A percentile compares a stretch with the other conserved stretches of the same genome.
These are phyloP conservation scores for Ganoderma leucocontextum DNA, from an alignment of 1,284 basidiomycete genomes.

Conservation along the genomic window DNA sequence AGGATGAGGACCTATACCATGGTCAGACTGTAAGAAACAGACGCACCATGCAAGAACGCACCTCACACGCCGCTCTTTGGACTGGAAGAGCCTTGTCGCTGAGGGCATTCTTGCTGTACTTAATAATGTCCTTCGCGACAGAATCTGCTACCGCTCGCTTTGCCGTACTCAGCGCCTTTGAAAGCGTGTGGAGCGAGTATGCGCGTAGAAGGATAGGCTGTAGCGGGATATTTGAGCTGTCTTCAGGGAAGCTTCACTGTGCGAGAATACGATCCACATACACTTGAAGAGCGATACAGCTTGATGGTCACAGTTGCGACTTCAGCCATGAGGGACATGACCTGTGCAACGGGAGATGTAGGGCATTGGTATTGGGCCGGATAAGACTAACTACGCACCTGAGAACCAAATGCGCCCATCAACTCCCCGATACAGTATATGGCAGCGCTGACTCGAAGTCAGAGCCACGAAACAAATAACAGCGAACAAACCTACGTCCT, in stretches of 20 bases:
- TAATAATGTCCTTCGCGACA: slow-evolving; percentile 84
- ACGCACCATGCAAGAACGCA: slow-evolving; percentile 42
- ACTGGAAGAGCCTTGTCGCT: slow-evolving; percentile 88
- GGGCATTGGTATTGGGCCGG: slow-evolving; percentile 13
- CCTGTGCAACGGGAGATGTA: slow-evolving; percentile 51
- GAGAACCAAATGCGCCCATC: slow-evolving; percentile 84
- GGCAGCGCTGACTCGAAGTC: slow-evolving; percentile 60
- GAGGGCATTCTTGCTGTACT: slow-evolving; percentile 81
- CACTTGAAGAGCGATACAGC: slow-evolving; percentile 75
- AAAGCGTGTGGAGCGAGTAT: slow-evolving; percentile 81
- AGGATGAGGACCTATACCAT: slow-evolving; percentile 66
- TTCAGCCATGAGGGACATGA: slow-evolving; percentile 95
- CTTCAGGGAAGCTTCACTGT: background rate
- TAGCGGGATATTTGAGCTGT: background rate
- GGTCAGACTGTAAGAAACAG: background rate
- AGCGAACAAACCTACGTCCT: slow-evolving; percentile 65
- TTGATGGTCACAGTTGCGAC: slow-evolving; percentile 74
- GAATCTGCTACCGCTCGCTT: slow-evolving; percentile 87
- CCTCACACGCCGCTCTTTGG: slow-evolving; percentile 86
- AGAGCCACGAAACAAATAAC: background rate
- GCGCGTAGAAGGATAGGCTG: slow-evolving; percentile 85
- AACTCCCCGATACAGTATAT: slow-evolving; percentile 89
- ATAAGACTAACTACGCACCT: slow-evolving; percentile 59
- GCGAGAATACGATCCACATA: slow-evolving; percentile 45
- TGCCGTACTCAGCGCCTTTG: slow-evolving; percentile 80